Base-by-base conservation (phyloP, 73 alveolate genomes). In the Stentor roeselii region DNA sequence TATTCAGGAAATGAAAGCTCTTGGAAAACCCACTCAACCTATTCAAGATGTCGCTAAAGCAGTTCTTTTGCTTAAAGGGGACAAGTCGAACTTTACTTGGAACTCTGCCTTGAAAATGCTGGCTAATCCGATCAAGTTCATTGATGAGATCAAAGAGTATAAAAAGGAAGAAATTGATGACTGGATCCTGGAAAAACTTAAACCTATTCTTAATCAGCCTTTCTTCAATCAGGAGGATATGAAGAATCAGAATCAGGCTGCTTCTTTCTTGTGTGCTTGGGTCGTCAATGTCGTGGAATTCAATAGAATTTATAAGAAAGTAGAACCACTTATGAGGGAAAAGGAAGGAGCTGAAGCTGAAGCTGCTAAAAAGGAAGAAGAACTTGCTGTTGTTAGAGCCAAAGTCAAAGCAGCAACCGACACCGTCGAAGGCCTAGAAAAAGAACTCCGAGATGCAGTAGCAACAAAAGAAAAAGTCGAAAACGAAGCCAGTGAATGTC, bases 241-340 rank as follows among this genome's bases (percentile, higher is more conserved):
- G 99, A 60, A 75, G 76, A 89, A 91, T 34, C 82, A 95, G 82
- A 90, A 94, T 6, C 84, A 50, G 61, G 99, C 99, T 40, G 99
- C 99, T 21, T 93, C 99, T 32, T 90, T 84, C 85, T 89, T 95
- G 41, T 93, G 98, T 78, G 86, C 89, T 61, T 95, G 97, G 96
- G 97, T 95, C 91, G 94, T 89, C 75, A 96, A 96, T 92, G 91
- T 97, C 75, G 99, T 96, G 78, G 94, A 83, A 2, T 98, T 91
- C 92, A 98, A 98, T 85, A 95, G 96, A 59, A 97, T 98, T 87
- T 98, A 97, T 93, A 94, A 93, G 89, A 94, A 96, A 84, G 99
- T 98, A 34, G 97, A 98, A 90, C 99, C 99, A 6, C 95, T 98
- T 83, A 92, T 94, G 97, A 97, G 97, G 85, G 84, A 96, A 58